Base-by-base conservation (phyloP, 106 monocot genomes). In the Platanthera zijinensis region DNA sequence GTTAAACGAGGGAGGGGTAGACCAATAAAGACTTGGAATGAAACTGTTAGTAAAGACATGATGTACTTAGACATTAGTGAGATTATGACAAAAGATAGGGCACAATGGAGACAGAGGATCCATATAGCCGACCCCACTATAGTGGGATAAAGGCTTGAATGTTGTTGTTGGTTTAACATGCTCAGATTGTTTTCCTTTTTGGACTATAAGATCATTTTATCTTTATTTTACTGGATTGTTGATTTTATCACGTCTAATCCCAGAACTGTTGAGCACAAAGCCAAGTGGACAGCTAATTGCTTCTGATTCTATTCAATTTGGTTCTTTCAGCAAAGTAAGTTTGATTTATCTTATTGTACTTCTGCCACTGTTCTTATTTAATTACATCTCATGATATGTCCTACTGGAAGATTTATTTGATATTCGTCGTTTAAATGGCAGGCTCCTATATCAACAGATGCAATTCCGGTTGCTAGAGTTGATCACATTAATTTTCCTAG, bases 361-460 rank as follows among this genome's bases (percentile, higher is more conserved):
- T 48, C 48, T 14, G 4, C 14, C 48, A 9, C 45, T 39, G 9
- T 14, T 69, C 68, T 69, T 62, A 69, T 69, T 69, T 39, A 69
- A 13, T 13, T 25, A 22, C 62, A 21, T 45, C 15, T 69, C 5
- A 69, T 69, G 45, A 69, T 30, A 5, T 11, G 39, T 45, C 9
- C 14, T n/a, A 12, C 14, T 70, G 45, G 70, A 15, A 70, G 11
- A 70, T 70, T 70, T 47, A n/a, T 70, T 39, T 70, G 61, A 17
- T 48, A 47, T 2, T 8, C n/a, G 0, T 74, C n/a, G 72, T 46
- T 64, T 59, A 73, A 57, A 48, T 69, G 6, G 45, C 82, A 90
- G 84, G 63, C 77, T 79, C 76, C 78, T 39, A 25, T 75, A 14
- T 72, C 83, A 28, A 62, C 82, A 63, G 84, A 85, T 61, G 80